Evolutionary conservation across 192 early-diverging fungal genomes (phyloP), one percentile per base, ranked within the genome.

Genomic region (Coemansia sp.): DNA sequence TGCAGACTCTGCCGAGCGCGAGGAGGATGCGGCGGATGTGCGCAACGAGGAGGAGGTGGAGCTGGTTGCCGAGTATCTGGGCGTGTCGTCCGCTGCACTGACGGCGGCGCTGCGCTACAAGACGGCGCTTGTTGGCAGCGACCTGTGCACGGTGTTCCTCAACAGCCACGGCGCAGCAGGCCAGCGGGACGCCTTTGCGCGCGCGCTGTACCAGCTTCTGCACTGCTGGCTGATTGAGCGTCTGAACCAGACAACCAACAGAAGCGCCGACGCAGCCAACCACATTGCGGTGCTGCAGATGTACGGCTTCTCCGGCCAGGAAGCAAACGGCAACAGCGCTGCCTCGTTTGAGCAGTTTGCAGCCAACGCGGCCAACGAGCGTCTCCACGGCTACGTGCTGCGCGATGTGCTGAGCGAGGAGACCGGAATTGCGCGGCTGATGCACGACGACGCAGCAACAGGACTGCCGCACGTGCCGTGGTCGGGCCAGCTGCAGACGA

Each of bases 181-280:
- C 51, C 95, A 96, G 74, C 89, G 95, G 32, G 94, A 99, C 67
- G 77, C 86, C 4, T 83, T 99, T 4, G 90, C 94, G 4, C 85
- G 85, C 56, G 83, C 90, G 8, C 87, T 99, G n/a, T 99, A 96
- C 74, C 89, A 88, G 37, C 87, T 96, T 7, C 68, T 97, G 9
- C 95, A 95, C 75, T 85, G 86, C 17, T 98, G 94, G 90, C 72
- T 99, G n/a, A 86, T 95, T 8, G 95, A 97, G 74, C 89, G 91
- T 64, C 88, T 97, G 68, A 99, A 99, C 84, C 85, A 85, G 25
- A 88, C 90, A 20, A 76, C 97, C 19, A 6, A 22, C 51, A 79
- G 85, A 22, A 87, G 92, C 48, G 40, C 65, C 17, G 75, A 84
- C 51, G 87, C 86, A 7, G 87, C 86, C 58, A 95, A 93, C 67